Conservation (phyloP, 2,329 filamentous ascomycete genomes). For the Talaromyces sp. region DNA sequence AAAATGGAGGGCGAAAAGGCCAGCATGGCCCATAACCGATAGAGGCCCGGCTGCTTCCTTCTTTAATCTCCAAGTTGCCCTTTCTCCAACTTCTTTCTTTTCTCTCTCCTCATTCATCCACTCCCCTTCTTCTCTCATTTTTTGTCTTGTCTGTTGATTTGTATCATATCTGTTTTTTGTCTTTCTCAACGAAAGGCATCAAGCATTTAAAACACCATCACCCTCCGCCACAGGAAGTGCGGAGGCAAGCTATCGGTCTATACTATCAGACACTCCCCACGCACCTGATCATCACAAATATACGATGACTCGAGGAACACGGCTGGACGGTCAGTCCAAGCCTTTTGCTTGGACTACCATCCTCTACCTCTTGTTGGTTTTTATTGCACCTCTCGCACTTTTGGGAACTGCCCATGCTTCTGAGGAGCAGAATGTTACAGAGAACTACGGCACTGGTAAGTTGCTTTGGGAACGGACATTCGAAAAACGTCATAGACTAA, state of each 20-base stretch:
- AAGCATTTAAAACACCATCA: conserved; percentile 17
- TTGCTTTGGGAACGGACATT: neutral
- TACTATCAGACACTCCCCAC: neutral
- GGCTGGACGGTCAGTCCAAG: conserved; percentile 60
- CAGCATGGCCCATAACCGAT: conserved; percentile 41
- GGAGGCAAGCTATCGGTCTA: conserved; percentile 1
- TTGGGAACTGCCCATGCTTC: conserved; percentile 71
- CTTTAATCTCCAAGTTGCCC: conserved; percentile 18
- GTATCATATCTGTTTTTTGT: conserved; percentile 14
- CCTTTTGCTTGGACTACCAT: conserved; percentile 81
- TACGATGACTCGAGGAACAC: conserved; percentile 59
- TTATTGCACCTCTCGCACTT: conserved; percentile 79
- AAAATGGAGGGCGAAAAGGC: conserved; percentile 39
- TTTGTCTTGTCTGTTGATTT: conserved; percentile 7
- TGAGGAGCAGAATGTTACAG: conserved; percentile 60
- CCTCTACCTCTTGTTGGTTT: conserved; percentile 86
- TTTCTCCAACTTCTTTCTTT: conserved; percentile 17
- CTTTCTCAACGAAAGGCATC: conserved; percentile 2
- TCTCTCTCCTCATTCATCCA: conserved; percentile 17
- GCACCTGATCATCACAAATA: conserved; percentile 19
- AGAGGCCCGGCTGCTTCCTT: conserved; percentile 28
- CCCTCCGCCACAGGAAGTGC: neutral
- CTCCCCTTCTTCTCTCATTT: conserved; percentile 20
- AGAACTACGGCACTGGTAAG: conserved; percentile 72
- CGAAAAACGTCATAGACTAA: conserved; percentile 1